A percentile compares a stretch with the other conserved stretches of the same genome.
phyloP scores from a whole-genome alignment of 768 basidiomycete species.

The Rubroboletus pulcherrimus region DNA sequence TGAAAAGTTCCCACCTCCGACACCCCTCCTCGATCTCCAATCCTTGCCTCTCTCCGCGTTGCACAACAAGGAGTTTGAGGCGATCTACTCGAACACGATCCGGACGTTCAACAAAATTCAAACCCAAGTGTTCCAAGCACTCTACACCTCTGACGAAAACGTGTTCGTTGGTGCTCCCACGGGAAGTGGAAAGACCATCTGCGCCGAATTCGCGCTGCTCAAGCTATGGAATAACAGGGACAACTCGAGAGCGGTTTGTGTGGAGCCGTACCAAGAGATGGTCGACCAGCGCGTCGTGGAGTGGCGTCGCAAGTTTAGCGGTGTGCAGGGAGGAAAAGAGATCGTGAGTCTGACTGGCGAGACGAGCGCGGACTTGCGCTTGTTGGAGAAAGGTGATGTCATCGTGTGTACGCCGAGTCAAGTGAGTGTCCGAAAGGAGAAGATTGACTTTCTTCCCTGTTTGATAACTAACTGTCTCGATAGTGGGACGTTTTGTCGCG shows the following conservation, averaged over 20 bases:
- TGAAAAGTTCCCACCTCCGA: conserved; percentile 92
- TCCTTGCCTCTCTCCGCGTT: conserved; percentile 84
- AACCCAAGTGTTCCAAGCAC: conserved; percentile 97
- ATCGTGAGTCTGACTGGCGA: conserved; percentile 94
- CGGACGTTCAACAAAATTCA: conserved; percentile 97
- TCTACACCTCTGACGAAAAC: conserved; percentile 95
- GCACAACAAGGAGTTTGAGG: conserved; percentile 91
- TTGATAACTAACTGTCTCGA: not conserved
- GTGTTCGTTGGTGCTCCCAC: conserved; percentile 96
- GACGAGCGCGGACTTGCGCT: conserved; percentile 83
- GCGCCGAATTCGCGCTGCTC: conserved; percentile 92
- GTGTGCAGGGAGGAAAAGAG: conserved; percentile 88
- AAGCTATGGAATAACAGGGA: conserved; percentile 92
- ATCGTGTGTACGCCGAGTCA: conserved; percentile 92
- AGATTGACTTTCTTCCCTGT: not conserved
- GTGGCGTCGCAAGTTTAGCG: conserved; percentile 82
- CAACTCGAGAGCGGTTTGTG: conserved; percentile 82
- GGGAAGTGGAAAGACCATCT: conserved; percentile 95
- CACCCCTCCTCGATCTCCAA: conserved; percentile 90
- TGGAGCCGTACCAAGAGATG: conserved; percentile 98
- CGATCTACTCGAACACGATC: conserved; percentile 76
- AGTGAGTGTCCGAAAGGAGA: conserved; percentile 39
- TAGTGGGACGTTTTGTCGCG: conserved; percentile 96
- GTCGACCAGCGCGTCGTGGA: conserved; percentile 87
- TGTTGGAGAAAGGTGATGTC: conserved; percentile 88